Evolutionary conservation across 176 grass and related monocot genomes (phyloP), one percentile per base, ranked within the genome.

Genomic region (Oryza brachyantha): DNA sequence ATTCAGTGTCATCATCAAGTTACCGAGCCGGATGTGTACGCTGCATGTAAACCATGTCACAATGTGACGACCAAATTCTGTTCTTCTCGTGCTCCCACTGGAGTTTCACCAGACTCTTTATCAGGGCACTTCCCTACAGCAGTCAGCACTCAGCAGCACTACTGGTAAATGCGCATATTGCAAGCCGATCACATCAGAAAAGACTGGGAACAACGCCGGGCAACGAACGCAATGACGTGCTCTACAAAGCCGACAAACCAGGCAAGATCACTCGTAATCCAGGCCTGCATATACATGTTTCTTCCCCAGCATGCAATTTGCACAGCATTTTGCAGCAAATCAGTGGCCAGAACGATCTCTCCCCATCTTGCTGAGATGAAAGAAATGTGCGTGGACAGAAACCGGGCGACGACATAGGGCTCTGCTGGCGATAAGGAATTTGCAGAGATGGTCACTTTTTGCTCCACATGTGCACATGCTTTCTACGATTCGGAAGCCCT

Each of bases 401-500:
- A 76, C 22, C 2, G 9, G 22, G 35, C 77, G n/a, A 76, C 70
- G 55, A 80, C 62, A 71, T 58, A 64, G 28, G 8, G 69, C 36
- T 45, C 34, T 61, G 55, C 10, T 65, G 65, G 71, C 65, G 82
- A 89, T 89, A 89, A 89, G 82, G 71, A 84, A 80, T 80, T 84
- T 70, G 32, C 41, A 80, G 5, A 25, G 7, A 4, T 45, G 2
- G n/a, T 1, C 26, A n/a, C 35, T 70, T 75, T 41, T 73, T 74
- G 35, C 54, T 54, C 60, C 59, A 41, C 72, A 35, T 29, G 55
- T 26, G 38, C 61, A 82, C 61, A 82, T 79, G 38, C 67, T 85
- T 79, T 82, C 13, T 42, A 52, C 3, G 64, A 84, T 76, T 75
- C 81, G 29, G 32, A 74, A 74, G 40, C 68, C n/a, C 19, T 8